Base-by-base conservation (phyloP, 192 early-diverging fungal genomes). In the Coemansia reversa region DNA sequence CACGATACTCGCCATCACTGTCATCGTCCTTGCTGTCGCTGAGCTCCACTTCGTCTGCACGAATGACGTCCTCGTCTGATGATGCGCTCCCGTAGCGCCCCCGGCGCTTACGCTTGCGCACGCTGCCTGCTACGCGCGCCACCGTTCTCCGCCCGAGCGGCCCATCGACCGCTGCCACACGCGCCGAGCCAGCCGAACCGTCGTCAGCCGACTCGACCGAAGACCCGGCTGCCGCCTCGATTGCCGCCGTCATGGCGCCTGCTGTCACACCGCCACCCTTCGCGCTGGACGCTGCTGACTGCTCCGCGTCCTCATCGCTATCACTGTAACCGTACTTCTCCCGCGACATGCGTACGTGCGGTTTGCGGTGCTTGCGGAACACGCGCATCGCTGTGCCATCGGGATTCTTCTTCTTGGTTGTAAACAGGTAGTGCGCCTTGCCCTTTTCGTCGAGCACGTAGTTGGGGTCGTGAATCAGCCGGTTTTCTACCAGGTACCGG, bases 371-470 rank as follows among this genome's bases (percentile, higher is more conserved):
- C 48, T 86, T 91, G 54, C 92, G 83, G 79, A 94, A 91, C 48
- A 89, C 88, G 55, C 91, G 92, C 59, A 89, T 84, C 5, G 85
- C 88, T 32, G 88, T 84, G 33, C 93, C 94, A 62, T 89, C 90
- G 18, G 83, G 85, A 62, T 83, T 89, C 75, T 84, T 93, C 80
- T 87, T 91, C 54, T 96, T 94, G 33, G 83, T 75, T 0, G 89
- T 90, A 68, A 96, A 96, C 51, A 94, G 76, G 63, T 92, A 98
- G 63, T 93, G 93, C 0, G 94, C 90, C 69, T 92, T 92, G 70
- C 94, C 94, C 71, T 93, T 91, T 25, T 90, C 89, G 73, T 94
- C 93, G 19, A 95, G 74, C 14, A 92, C 86, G 67, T 98, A 98
- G 84, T 98, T 98, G 2, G 90, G 88, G 72, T 98, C 95, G 62